Base-by-base conservation (phyloP, 2,329 filamentous ascomycete genomes). In the Phoma sp. region DNA sequence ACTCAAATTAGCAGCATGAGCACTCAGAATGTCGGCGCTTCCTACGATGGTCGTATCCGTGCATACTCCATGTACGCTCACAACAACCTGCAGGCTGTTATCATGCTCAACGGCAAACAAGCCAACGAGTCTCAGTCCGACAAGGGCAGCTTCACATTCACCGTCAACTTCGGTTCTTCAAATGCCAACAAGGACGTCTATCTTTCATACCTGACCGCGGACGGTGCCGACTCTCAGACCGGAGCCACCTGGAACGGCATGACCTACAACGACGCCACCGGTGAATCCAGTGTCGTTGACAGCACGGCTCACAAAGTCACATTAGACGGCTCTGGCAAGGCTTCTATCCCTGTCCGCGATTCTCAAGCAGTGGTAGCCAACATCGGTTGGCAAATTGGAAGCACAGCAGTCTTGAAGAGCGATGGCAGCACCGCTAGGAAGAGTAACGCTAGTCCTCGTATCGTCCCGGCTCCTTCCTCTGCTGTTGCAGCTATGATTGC, bases 191-290 rank as follows among this genome's bases (percentile, higher is more conserved):
- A 79, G 60, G 69, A 73, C 11, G 68, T 82, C n/a, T 77, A 76
- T 58, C 68, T 82, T 18, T 76, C 79, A 4, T 78, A 78, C 61
- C 75, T 82, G 33, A 81, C 76, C n/a, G 77, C 72, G 27, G 66
- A 72, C 13, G 79, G 80, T 29, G 75, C 78, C 8, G 79, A 82
- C 50, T 70, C 75, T 7, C 73, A 74, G 11, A 57, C 66, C 36
- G 74, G 74, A 42, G 77, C 77, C 2, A 78, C 75, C 7, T 83
- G 76, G 75, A 80, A 81, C 62, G 79, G 79, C 40, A 69, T 82
- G 59, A 73, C 69, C 55, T 83, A 76, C 66, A 58, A 69, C 41
- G 76, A 72, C 55, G 65, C 66, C 30, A 73, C 78, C 35, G 79
- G 80, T 53, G 74, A 67, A n/a, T 69, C 76, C 0, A 73, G 64